These are phyloP conservation scores for Hamigera avellanea DNA, from an alignment of 495 filamentous ascomycete species.

Conservation along the genomic window DNA sequence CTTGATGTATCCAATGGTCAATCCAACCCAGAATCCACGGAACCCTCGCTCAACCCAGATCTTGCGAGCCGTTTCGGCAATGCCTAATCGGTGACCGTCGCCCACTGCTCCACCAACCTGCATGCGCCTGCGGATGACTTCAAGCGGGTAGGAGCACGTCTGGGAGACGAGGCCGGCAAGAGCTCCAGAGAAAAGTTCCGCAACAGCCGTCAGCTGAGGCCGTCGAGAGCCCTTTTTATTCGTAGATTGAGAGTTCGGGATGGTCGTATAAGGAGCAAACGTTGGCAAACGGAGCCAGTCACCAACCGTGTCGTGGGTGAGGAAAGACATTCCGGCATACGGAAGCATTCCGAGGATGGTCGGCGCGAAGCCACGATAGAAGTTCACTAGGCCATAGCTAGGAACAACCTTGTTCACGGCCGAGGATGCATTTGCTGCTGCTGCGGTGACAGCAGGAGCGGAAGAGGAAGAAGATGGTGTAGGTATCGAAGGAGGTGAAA, in stretches of 20 bases:
- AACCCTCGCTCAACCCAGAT: constrained; percentile 69
- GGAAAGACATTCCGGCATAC: constrained; percentile 94
- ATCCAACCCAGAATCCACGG: constrained; percentile 80
- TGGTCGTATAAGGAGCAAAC: constrained; percentile 57
- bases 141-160: constrained; percentile 83
- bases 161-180: constrained; percentile 79
- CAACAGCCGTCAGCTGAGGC: constrained; percentile 50
- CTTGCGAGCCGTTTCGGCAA: constrained; percentile 62
- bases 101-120: constrained; percentile 92
- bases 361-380: constrained; percentile 87
- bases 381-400: constrained; percentile 65
- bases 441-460: constrained; percentile 13
- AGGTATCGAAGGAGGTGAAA: constrained; percentile 16
- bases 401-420: constrained; percentile 37
- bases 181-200: constrained; percentile 74
- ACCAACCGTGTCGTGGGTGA: constrained; percentile 80
- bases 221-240: constrained; percentile 17
- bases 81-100: constrained; percentile 65
- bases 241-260: constrained; percentile 25
- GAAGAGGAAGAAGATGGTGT: constrained; percentile 8
- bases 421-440: constrained; percentile 23
- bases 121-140: constrained; percentile 86
- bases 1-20: constrained; percentile 93
- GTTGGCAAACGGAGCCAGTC: constrained; percentile 62
- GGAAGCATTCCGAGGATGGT: constrained; percentile 91